Conservation (phyloP, 768 basidiomycete species). For the Lanmaoa rubissima region DNA sequence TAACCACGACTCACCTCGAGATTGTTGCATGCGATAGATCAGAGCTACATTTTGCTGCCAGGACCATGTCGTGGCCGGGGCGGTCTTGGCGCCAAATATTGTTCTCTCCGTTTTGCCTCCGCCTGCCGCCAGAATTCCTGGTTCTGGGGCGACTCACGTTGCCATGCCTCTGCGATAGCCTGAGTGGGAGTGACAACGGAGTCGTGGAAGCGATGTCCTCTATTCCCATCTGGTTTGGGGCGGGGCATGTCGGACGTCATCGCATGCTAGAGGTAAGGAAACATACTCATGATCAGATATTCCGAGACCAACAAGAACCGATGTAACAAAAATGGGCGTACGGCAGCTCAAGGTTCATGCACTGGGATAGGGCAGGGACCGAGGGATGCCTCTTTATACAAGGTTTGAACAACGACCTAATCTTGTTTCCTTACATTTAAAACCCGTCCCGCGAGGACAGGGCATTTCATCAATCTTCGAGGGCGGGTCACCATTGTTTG, state of each 20-base stretch:
- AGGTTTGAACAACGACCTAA: slow-evolving; percentile 31
- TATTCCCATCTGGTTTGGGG: slow-evolving; percentile 35
- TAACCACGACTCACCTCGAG: slow-evolving; percentile 14
- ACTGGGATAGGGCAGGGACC: slow-evolving; percentile 31
- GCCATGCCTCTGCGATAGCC: slow-evolving; percentile 70
- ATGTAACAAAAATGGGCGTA: slow-evolving; percentile 35
- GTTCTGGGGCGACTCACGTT: slow-evolving; percentile 54
- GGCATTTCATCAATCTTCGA: slow-evolving; percentile 21
- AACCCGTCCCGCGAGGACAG: slow-evolving; percentile 24
- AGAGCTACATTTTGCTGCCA: slow-evolving; percentile 54
- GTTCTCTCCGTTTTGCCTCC: slow-evolving; percentile 45
- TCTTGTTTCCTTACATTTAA: slow-evolving; percentile 32
- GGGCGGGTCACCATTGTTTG: slow-evolving; percentile 32
- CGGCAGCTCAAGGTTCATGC: slow-evolving; percentile 38
- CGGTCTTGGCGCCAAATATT: slow-evolving; percentile 42
- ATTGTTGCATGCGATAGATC: slow-evolving; percentile 13
- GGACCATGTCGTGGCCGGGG: slow-evolving; percentile 34
- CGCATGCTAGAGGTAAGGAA: slow-evolving; percentile 31
- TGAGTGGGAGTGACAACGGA: slow-evolving; percentile 49
- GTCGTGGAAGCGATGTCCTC: slow-evolving; percentile 28
- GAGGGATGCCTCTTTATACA: slow-evolving; percentile 35
- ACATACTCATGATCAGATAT: slow-evolving; percentile 34
- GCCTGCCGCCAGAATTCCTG: slow-evolving; percentile 61
- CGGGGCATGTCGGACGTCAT: slow-evolving; percentile 36
- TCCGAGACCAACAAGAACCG: slow-evolving; percentile 22